phyloP scores from a whole-genome alignment of 1,284 basidiomycete genomes.

The Phenoliferia sp. region DNA sequence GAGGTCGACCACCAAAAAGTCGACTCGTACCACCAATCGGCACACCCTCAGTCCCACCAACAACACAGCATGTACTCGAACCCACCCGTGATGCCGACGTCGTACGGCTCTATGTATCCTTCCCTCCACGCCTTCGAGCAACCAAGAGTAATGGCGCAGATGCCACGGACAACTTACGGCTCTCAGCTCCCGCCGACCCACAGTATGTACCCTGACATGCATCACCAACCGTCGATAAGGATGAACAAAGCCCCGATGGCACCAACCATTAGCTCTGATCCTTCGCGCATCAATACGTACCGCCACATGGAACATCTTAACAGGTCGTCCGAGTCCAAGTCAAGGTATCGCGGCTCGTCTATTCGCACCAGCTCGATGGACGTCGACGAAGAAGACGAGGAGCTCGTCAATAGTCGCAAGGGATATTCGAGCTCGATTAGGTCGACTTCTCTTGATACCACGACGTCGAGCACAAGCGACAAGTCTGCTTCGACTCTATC shows the following conservation, averaged over 20 bases:
- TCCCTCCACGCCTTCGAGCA: slow-evolving; percentile 11
- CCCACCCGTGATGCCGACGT: not conserved
- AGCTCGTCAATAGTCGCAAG: not conserved
- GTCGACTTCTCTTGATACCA: slow-evolving; percentile 10
- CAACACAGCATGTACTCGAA: not conserved
- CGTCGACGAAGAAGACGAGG: slow-evolving; percentile 10
- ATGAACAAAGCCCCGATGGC: slow-evolving; percentile 23
- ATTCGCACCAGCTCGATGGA: slow-evolving; percentile 13
- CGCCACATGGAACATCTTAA: slow-evolving; percentile 19
- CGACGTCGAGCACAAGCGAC: not conserved
- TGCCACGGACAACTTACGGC: not conserved
- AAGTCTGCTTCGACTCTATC: not conserved
- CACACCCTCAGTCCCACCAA: not conserved
- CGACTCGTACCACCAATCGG: not conserved
- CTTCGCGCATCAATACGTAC: slow-evolving; percentile 24
- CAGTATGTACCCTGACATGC: not conserved
- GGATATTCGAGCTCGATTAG: slow-evolving; percentile 9
- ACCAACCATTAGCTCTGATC: slow-evolving; percentile 22
- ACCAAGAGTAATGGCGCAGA: not conserved
- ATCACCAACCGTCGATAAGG: slow-evolving; percentile 1
- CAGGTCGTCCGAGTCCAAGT: not conserved
- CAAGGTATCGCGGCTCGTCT: not conserved
- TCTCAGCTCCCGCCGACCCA: not conserved
- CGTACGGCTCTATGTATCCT: slow-evolving; percentile 15
- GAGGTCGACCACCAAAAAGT: slow-evolving; percentile 1